Conservation (phyloP, 495 filamentous ascomycete genomes). For the Geoglossum glabrum region DNA sequence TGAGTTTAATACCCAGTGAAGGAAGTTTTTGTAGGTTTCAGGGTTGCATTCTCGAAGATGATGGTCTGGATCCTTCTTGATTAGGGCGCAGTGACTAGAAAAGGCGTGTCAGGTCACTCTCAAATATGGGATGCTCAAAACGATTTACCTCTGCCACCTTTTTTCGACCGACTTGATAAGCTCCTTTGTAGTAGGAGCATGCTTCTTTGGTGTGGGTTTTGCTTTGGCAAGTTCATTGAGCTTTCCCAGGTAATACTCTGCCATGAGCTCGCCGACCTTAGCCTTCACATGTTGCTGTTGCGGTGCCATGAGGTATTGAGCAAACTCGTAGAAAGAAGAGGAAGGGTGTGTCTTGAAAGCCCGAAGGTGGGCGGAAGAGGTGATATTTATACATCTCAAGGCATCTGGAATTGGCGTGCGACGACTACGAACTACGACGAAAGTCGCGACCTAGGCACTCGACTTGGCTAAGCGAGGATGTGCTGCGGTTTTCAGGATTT, state of each 20-base stretch:
- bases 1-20: too few relatives aligned
- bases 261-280: neutral
- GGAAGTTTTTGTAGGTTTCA: too few relatives aligned
- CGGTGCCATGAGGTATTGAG: neutral
- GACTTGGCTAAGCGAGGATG: neutral
- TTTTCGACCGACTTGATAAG: neutral
- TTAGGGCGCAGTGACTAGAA: too few relatives aligned
- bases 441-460: neutral
- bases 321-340: neutral
- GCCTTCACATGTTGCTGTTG: neutral
- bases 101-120: neutral
- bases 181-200: neutral
- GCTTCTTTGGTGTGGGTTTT: neutral
- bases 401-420: neutral
- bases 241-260: neutral
- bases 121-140: neutral
- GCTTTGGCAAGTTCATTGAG: neutral
- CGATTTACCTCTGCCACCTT: neutral
- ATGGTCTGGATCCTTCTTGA: too few relatives aligned
- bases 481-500: neutral
- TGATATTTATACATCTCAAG: constrained; percentile 2
- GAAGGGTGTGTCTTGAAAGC: neutral
- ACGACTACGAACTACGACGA: neutral
- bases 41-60: too few relatives aligned
- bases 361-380: neutral